These are phyloP conservation scores for Sugiyamaella valdiviana DNA, from an alignment of 805 yeast genomes.

Conservation along the genomic window DNA sequence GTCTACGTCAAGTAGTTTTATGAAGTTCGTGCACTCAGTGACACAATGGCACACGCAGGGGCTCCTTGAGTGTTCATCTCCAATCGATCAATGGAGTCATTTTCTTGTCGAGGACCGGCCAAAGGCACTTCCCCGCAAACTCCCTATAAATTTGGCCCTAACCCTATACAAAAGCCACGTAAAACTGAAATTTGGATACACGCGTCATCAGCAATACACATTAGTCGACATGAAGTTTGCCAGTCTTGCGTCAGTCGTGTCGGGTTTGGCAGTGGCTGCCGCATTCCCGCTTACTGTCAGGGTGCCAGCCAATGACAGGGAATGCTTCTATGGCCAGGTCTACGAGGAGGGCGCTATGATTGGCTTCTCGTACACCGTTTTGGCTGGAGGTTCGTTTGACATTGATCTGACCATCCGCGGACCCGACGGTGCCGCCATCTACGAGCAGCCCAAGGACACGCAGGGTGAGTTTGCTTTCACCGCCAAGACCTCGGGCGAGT, in stretches of 20 bases:
- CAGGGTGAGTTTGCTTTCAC: constrained; percentile 75
- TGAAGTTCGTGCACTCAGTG: no score
- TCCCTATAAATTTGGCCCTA: background rate
- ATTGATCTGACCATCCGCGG: constrained; percentile 56
- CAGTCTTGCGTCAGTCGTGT: background rate
- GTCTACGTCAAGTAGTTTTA: no score
- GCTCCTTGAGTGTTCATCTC: no score
- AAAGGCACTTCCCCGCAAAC: no score
- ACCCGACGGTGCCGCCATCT: constrained; percentile 51
- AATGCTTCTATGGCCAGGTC: constrained; percentile 69
- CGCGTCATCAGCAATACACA: background rate
- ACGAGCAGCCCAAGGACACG: constrained; percentile 53
- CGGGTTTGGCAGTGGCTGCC: constrained; percentile 1
- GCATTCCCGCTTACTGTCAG: constrained; percentile 61
- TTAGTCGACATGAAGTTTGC: constrained; percentile 1
- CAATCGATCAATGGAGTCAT: no score
- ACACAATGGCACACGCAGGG: no score
- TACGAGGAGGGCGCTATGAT: constrained; percentile 52
- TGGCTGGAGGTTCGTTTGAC: constrained; percentile 73
- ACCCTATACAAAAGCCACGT: background rate
- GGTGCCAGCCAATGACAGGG: constrained; percentile 66
- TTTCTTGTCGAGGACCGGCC: no score
- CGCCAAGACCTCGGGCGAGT: constrained; percentile 68
- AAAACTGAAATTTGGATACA: background rate
- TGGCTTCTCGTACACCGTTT: constrained; percentile 78